Conservation (phyloP, 176 grass and related monocot genomes). For the Triticum urartu region DNA sequence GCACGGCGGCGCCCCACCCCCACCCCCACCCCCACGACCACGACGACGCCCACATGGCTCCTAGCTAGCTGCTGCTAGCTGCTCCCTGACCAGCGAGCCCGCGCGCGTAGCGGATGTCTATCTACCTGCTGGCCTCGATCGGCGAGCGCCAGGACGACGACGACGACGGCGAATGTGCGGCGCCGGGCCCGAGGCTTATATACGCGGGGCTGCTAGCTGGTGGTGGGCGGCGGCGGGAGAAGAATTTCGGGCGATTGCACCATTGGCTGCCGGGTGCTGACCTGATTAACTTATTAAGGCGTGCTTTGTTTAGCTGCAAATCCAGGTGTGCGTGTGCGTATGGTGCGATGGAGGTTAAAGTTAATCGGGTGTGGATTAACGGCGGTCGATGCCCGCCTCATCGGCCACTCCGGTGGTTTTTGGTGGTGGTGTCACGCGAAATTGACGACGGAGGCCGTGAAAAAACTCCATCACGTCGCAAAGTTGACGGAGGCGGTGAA, state of each 20-base stretch:
- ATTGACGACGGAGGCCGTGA: background rate
- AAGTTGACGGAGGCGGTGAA: no score
- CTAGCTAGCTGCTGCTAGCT: no score
- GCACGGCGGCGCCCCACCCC: conserved; percentile 25
- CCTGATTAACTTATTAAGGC: background rate
- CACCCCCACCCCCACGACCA: conserved; percentile 18
- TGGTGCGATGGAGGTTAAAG: background rate
- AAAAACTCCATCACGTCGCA: background rate
- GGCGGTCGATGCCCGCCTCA: background rate
- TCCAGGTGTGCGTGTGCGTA: conserved; percentile 8
- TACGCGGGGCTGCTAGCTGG: conserved; percentile 11
- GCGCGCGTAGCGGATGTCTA: background rate
- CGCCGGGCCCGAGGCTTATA: conserved; percentile 10
- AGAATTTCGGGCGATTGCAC: conserved; percentile 6
- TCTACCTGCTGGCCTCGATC: background rate
- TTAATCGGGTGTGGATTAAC: background rate
- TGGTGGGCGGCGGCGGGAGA: background rate
- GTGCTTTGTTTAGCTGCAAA: background rate
- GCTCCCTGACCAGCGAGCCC: background rate
- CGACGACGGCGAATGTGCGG: conserved; percentile 18
- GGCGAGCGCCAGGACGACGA: conserved; percentile 14
- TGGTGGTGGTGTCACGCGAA: background rate
- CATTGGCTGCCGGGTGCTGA: conserved; percentile 24
- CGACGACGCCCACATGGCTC: background rate
- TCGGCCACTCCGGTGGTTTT: background rate